phyloP scores from a whole-genome alignment of 805 yeast species.

The Wickerhamomyces xylosicus region DNA sequence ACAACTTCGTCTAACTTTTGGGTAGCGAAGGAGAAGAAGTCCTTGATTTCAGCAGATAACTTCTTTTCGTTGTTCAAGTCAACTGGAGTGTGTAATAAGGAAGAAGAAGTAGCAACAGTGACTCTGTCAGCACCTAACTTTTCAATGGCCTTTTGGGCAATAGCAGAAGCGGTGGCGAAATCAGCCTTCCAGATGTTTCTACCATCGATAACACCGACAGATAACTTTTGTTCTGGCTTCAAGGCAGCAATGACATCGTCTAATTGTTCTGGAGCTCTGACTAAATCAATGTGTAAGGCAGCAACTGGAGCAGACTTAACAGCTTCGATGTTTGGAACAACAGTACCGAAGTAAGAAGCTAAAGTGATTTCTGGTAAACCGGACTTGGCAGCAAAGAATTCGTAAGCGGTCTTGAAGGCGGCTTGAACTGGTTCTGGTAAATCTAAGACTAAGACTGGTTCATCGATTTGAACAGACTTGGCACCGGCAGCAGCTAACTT shows the following conservation, averaged over 20 bases:
- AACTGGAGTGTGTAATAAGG: constrained; percentile 97
- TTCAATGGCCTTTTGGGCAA: constrained; percentile 74
- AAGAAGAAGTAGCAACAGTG: constrained; percentile 89
- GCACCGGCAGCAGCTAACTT: constrained; percentile 95
- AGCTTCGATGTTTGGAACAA: constrained; percentile 89
- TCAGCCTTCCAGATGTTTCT: constrained; percentile 99
- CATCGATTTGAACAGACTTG: constrained; percentile 89
- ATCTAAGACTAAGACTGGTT: constrained; percentile 93
- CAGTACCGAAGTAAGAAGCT: constrained; percentile 97
- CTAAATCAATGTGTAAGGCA: constrained; percentile 94
- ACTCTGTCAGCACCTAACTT: constrained; percentile 83
- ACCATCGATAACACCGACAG: constrained; percentile 97
- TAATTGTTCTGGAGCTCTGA: constrained; percentile 93
- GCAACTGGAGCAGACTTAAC: constrained; percentile 85
- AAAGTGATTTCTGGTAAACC: constrained; percentile 72
- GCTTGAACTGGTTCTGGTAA: constrained; percentile 75
- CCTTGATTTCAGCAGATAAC: constrained; percentile 83
- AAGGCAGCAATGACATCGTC: constrained; percentile 67
- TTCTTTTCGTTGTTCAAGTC: constrained; percentile 89
- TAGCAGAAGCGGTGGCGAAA: constrained; percentile 74
- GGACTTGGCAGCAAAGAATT: constrained; percentile 54
- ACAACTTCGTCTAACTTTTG: constrained; percentile 94
- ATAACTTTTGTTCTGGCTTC: constrained; percentile 62
- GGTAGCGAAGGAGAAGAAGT: constrained; percentile 97
- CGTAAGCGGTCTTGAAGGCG: constrained; percentile 85